Evolutionary conservation across 2,329 filamentous ascomycete genomes (phyloP).

Genomic region (Exophiala lecanii-corni): DNA sequence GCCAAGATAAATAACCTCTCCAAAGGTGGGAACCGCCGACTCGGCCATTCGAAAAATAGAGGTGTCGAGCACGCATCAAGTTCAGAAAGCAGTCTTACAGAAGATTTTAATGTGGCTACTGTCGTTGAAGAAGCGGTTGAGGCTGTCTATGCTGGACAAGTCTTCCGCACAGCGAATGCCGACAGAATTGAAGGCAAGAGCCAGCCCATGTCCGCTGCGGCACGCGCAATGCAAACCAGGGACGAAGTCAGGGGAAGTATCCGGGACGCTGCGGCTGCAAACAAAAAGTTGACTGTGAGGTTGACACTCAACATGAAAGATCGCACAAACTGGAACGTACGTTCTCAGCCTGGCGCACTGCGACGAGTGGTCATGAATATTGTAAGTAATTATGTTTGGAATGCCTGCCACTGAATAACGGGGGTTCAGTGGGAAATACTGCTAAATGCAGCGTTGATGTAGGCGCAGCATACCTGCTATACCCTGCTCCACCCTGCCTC

Average conservation of each 20-base stretch:
- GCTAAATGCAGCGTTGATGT: too few species aligned
- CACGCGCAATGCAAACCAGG: slow-evolving; percentile 11
- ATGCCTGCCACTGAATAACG: background rate
- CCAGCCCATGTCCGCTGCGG: slow-evolving; percentile 10
- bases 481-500: too few species aligned
- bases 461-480: too few species aligned
- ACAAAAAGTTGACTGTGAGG: slow-evolving; percentile 3
- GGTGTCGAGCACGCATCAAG: slow-evolving; percentile 6
- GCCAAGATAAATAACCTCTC: slow-evolving; percentile 49
- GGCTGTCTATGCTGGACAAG: slow-evolving; percentile 49
- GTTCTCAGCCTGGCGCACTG: slow-evolving; percentile 51
- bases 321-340: slow-evolving; percentile 48
- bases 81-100: slow-evolving; percentile 26
- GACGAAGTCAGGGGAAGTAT: slow-evolving; percentile 7
- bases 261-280: slow-evolving; percentile 7
- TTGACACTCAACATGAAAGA: slow-evolving; percentile 51
- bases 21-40: slow-evolving; percentile 4
- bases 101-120: slow-evolving; percentile 32
- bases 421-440: too few species aligned
- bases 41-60: slow-evolving; percentile 2
- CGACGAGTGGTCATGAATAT: slow-evolving; percentile 59
- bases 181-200: slow-evolving; percentile 15
- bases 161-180: slow-evolving; percentile 21
- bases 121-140: slow-evolving; percentile 42
- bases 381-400: background rate